A percentile compares a stretch with the other conserved stretches of the same genome.
Conservation (phyloP, 2,329 filamentous ascomycete genomes). For the Tothia fuscella region DNA sequence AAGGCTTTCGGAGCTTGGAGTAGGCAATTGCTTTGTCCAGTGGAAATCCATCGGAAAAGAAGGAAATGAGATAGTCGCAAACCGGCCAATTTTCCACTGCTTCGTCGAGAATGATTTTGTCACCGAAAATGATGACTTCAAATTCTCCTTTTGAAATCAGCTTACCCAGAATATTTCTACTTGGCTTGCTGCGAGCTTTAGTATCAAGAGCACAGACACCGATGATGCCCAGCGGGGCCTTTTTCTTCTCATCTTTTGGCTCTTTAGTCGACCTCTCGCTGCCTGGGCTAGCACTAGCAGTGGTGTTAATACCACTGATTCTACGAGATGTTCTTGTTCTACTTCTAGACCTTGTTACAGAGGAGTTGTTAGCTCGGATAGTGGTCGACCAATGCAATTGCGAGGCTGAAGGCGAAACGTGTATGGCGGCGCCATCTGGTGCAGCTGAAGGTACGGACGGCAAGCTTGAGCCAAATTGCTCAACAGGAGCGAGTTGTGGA, state of each 20-base stretch:
- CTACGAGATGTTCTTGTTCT: slow-evolving; percentile 50
- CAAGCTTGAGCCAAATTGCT: background rate
- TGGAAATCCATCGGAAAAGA: slow-evolving; percentile 96
- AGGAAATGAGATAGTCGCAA: slow-evolving; percentile 93
- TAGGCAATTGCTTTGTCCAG: slow-evolving; percentile 96
- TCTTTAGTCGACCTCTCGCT: slow-evolving; percentile 47
- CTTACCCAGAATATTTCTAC: slow-evolving; percentile 87
- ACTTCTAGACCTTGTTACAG: slow-evolving; percentile 24
- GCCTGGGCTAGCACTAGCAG: slow-evolving; percentile 69
- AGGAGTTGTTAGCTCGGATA: background rate
- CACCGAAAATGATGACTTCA: slow-evolving; percentile 93
- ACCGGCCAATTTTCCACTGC: slow-evolving; percentile 93
- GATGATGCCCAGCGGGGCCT: slow-evolving; percentile 51
- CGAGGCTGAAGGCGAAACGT: slow-evolving; percentile 1
- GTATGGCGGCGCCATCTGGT: background rate
- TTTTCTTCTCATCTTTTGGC: slow-evolving; percentile 16
- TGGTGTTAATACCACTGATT: slow-evolving; percentile 70
- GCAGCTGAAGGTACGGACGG: background rate
- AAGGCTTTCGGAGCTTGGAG: slow-evolving; percentile 82
- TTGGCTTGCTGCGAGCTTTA: slow-evolving; percentile 94
- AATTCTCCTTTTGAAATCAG: slow-evolving; percentile 86
- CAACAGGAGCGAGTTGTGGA: background rate
- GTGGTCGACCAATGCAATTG: slow-evolving; percentile 5
- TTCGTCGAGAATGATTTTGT: slow-evolving; percentile 97
- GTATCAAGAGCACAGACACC: slow-evolving; percentile 92